phyloP scores from a whole-genome alignment of 78 protist species.

The Diacronema lutheri region DNA sequence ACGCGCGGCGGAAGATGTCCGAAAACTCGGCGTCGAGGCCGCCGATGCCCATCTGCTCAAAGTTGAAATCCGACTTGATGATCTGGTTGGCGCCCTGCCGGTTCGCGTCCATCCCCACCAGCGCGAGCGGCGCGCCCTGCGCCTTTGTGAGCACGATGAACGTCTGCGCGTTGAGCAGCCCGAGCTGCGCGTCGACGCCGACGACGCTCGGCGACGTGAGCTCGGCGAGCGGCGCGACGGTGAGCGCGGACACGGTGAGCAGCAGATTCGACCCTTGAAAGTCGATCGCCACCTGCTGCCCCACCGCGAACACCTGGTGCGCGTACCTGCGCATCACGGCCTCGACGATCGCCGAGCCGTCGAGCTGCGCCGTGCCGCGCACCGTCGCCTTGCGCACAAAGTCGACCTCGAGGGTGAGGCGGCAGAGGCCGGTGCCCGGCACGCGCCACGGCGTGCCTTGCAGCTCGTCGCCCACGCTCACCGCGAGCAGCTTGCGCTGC shows the following conservation, averaged over 20 bases:
- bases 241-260: background rate
- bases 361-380: background rate
- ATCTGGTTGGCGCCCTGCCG: background rate
- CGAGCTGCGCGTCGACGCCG: background rate
- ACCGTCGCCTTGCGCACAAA: background rate
- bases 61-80: conserved; percentile 78
- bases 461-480: background rate
- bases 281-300: conserved; percentile 2
- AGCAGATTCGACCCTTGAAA: conserved; percentile 7
- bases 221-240: conserved; percentile 17
- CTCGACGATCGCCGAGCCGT: background rate
- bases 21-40: conserved; percentile 90
- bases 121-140: conserved; percentile 23
- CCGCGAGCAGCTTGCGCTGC: background rate
- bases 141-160: conserved; percentile 21
- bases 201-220: background rate
- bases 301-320: background rate
- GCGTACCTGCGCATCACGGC: background rate
- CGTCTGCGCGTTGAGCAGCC: conserved; percentile 43
- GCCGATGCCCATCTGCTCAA: conserved; percentile 90
- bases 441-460: background rate
- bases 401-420: background rate
- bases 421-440: background rate
- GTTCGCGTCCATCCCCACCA: conserved; percentile 37
- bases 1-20: conserved; percentile 95